Base-by-base conservation (phyloP, 306 rosid species). In the Pachyrhizus erosus region DNA sequence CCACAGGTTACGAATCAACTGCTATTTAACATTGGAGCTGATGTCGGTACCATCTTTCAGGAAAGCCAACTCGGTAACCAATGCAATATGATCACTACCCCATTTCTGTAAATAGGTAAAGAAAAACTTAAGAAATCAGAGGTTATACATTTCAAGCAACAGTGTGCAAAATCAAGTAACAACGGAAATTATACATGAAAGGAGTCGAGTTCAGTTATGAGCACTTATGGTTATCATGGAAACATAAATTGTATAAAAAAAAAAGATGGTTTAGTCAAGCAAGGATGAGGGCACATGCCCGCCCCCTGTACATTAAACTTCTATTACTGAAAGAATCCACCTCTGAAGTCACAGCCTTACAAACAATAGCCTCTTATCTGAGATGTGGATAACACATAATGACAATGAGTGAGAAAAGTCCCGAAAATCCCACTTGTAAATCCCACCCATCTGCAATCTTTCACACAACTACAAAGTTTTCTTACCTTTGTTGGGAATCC, bases 401-500 rank as follows among this genome's bases (percentile, higher is more conserved):
- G 14, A 54, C 21, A 74, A 64, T 2, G 12, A 20, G 52, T 26
- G 39, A 61, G 51, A 58, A 20, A 29, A 39, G 13, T 34, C 11
- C 46, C 15, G 34, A 61, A 76, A 57, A 54, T n/a, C 9, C 46
- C 40, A 13, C 20, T 24, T 33, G 21, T 37, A 61, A 37, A 51
- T 14, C 24, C 70, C 33, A 48, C 39, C 24, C 11, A 73, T 51
- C 54, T 20, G 79, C 82, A 23, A 71, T 64, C 58, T 74, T 77
- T 42, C 66, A 81, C 24, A 51, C 55, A 54, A 39, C 37, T 24
- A 39, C 13, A 34, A 29, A 77, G 33, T 49, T 23, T 55, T 71
- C 60, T 24, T 87, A 96, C 99, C 98, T 88, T 92, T 52, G 99
- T 96, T 77, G 99, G 99, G 79, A 93, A 96, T 76, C 99, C 98